These are phyloP conservation scores for Incumbomyces lentus DNA, from an alignment of 2,329 filamentous ascomycete genomes.

Conservation along the genomic window DNA sequence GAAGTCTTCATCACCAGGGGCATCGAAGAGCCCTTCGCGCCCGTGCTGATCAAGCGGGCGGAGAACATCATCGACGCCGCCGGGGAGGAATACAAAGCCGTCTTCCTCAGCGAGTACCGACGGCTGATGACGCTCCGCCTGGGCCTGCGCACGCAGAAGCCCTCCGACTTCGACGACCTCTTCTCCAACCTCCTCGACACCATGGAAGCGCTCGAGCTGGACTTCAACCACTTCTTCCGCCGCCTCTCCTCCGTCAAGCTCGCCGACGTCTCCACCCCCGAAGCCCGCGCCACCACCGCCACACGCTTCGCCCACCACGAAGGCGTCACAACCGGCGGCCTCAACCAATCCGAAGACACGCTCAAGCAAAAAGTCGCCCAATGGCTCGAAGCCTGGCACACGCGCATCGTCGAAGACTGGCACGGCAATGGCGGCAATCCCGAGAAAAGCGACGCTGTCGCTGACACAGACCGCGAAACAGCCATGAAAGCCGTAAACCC, in stretches of 20 bases:
- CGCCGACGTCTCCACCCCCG: conserved; percentile 53
- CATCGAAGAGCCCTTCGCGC: conserved; percentile 56
- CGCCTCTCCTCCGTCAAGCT: conserved; percentile 57
- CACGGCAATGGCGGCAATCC: conserved; percentile 33
- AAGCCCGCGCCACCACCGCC: conserved; percentile 54
- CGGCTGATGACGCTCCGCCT: conserved; percentile 69
- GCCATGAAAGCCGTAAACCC: conserved; percentile 85
- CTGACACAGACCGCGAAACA: conserved; percentile 52
- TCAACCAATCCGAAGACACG: conserved; percentile 50
- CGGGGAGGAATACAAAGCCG: conserved; percentile 78
- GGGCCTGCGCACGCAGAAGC: conserved; percentile 59
- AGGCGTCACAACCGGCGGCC: conserved; percentile 48
- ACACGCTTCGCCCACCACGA: conserved; percentile 71
- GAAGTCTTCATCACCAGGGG: conserved; percentile 61
- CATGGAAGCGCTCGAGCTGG: conserved; percentile 70
- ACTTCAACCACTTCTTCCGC: conserved; percentile 92
- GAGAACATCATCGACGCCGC: conserved; percentile 71
- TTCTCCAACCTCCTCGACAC: conserved; percentile 76
- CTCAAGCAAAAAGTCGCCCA: conserved; percentile 57
- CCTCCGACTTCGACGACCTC: conserved; percentile 66
- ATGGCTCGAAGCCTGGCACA: conserved; percentile 75
- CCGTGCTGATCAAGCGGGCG: conserved; percentile 64
- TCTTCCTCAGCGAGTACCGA: conserved; percentile 85
- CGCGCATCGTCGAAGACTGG: conserved; percentile 68
- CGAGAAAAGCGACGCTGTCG: conserved; percentile 19